Percentiles rank a stretch among this genome's conserved stretches.
These are phyloP conservation scores for Talaromyces atroroseus DNA, from an alignment of 2,329 filamentous ascomycete genomes.

Conservation along the genomic window DNA sequence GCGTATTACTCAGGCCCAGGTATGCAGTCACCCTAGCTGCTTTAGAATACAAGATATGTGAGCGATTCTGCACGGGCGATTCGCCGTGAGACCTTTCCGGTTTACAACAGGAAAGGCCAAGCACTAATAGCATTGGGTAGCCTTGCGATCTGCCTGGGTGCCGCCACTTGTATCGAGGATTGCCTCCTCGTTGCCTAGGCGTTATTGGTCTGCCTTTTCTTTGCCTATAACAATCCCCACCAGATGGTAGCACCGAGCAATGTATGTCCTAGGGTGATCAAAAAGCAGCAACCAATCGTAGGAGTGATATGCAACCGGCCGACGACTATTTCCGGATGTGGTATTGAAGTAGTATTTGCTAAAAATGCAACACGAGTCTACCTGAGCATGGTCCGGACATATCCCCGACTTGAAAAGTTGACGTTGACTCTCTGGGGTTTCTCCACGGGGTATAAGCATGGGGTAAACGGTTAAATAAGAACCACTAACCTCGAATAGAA, in stretches of 20 bases:
- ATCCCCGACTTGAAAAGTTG: not conserved
- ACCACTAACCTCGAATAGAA: not conserved
- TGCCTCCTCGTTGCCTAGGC: no score
- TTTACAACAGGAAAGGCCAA: no score
- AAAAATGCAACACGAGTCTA: not conserved
- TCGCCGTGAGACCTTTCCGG: no score
- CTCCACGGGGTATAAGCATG: not conserved
- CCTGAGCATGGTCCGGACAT: not conserved
- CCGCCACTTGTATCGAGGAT: no score
- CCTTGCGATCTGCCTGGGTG: no score
- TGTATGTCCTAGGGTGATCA: not conserved
- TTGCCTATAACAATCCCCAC: not conserved
- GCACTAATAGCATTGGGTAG: no score
- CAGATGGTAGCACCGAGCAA: no score
- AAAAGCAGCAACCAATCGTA: not conserved
- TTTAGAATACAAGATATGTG: no score
- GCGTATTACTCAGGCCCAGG: no score
- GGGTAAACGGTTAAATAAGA: not conserved
- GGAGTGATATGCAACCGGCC: constrained; percentile 1
- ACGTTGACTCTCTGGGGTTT: not conserved
- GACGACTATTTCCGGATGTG: not conserved
- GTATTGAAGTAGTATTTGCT: not conserved
- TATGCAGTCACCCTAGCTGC: not conserved
- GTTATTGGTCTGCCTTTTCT: not conserved
- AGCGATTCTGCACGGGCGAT: no score